phyloP scores from a whole-genome alignment of 1,284 basidiomycete species.

The Microbotryum lychnidis-dioicae region DNA sequence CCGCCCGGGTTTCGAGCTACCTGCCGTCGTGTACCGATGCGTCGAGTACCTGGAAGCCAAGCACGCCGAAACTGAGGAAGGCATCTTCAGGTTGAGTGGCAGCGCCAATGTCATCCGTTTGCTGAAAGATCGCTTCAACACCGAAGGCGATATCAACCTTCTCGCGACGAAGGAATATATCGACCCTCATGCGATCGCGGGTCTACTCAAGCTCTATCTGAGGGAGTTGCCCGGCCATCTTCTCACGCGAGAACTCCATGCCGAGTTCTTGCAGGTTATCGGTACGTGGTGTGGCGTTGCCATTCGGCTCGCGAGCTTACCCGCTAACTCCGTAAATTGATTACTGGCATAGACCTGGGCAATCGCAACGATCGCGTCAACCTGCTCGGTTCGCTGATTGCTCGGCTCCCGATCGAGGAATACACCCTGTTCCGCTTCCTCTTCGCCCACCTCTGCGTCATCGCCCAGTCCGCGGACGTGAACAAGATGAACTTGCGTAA shows the following conservation, averaged over 20 bases:
- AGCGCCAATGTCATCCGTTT: slow-evolving; percentile 49
- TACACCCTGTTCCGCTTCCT: slow-evolving; percentile 72
- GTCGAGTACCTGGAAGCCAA: slow-evolving; percentile 42
- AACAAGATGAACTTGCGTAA: slow-evolving; percentile 99
- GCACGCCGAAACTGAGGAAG: slow-evolving; percentile 89
- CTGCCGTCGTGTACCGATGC: slow-evolving; percentile 88
- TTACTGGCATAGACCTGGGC: slow-evolving; percentile 54
- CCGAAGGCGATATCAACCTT: slow-evolving; percentile 84
- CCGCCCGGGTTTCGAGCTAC: slow-evolving; percentile 58
- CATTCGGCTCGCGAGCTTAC: slow-evolving; percentile 7
- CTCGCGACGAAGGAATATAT: slow-evolving; percentile 76
- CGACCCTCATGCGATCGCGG: slow-evolving; percentile 92
- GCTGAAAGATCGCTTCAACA: slow-evolving; percentile 88
- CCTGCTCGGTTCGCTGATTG: slow-evolving; percentile 78
- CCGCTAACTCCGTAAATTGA: neutral
- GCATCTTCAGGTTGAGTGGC: slow-evolving; percentile 90
- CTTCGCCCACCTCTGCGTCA: slow-evolving; percentile 84
- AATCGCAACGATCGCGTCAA: slow-evolving; percentile 77
- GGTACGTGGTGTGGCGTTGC: slow-evolving; percentile 50
- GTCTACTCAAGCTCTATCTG: slow-evolving; percentile 79
- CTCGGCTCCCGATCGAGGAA: slow-evolving; percentile 79
- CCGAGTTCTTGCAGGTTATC: slow-evolving; percentile 79
- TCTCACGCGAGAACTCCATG: slow-evolving; percentile 80
- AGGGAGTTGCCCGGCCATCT: slow-evolving; percentile 84
- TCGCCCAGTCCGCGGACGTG: slow-evolving; percentile 76